Evolutionary conservation across 2,329 filamentous ascomycete species (phyloP), one percentile per base, ranked within the genome.

Genomic region (Pseudogymnoascus sp.): DNA sequence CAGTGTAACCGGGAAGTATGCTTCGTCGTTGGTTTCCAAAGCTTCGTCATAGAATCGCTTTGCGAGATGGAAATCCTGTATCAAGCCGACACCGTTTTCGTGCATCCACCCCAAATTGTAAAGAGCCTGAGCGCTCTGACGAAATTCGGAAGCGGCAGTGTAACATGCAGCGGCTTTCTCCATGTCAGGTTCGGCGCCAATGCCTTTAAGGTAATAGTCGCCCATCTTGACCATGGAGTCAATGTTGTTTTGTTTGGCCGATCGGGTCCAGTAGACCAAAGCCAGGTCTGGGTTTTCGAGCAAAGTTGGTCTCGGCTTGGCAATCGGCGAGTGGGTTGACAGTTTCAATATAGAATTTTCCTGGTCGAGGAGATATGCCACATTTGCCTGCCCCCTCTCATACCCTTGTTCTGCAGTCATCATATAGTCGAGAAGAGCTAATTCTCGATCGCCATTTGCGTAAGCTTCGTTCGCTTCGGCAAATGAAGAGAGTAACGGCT

Each of bases 71-170:
- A 96, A 99, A 73, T 99, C 95, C 74, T 99, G 95, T 63, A 90
- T 88, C 19, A 97, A 84, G 1, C 93, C 91, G 60, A 97, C 82
- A 7, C 95, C 95, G 71, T 97, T 97, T 76, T 99, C 95, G 72
- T 99, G 92, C 93, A 99, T 97, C 95, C 95, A 99, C 4, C 95
- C 96, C 13, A 99, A 80, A 71, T 99, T 97, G 84, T 92, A 99
- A 64, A 97, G 85, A 13, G 96, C 95, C 76, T 99, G 96, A 2
- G 93, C 95, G 69, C 91, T 96, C 72, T 92, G 89, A 69, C 93
- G 87, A 65, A 90, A 92, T 72, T 99, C 95, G 0, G 93, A 93
- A 1, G 95, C 95, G 3, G 91, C 90, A 62, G 90, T 88, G 71
- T 99, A 99, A 78, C 95, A 99, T 50, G 89, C 87, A 0, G 93